A percentile compares a stretch with the other conserved stretches of the same genome.
phyloP scores from a whole-genome alignment of 208 protist species.

The Phytomonas sp. region DNA sequence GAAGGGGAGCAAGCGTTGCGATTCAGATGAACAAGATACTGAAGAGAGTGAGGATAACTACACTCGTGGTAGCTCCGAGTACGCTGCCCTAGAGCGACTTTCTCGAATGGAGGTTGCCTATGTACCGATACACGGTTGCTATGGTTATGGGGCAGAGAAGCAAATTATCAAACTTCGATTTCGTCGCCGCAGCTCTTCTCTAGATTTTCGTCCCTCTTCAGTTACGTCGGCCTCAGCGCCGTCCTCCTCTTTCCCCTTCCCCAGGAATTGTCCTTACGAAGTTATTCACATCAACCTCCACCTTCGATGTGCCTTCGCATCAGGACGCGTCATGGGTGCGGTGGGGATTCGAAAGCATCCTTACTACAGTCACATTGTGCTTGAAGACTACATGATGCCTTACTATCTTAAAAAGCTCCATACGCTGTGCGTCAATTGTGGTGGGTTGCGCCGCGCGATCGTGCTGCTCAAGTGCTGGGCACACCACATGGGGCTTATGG shows the following conservation, averaged over 20 bases:
- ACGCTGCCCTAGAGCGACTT: slow-evolving; percentile 20
- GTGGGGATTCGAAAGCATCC: slow-evolving; percentile 61
- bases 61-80: slow-evolving; percentile 8
- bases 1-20: background rate
- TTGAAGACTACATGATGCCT: slow-evolving; percentile 77
- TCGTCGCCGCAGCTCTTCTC: slow-evolving; percentile 17
- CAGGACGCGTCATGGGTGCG: slow-evolving; percentile 41
- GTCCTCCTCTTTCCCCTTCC: background rate
- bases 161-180: slow-evolving; percentile 56
- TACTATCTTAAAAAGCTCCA: slow-evolving; percentile 67
- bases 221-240: background rate
- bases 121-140: slow-evolving; percentile 52
- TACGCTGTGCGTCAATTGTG: slow-evolving; percentile 46
- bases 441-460: slow-evolving; percentile 46
- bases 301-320: slow-evolving; percentile 43
- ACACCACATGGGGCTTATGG: slow-evolving; percentile 64
- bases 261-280: slow-evolving; percentile 16
- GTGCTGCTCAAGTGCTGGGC: slow-evolving; percentile 85
- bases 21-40: slow-evolving; percentile 10
- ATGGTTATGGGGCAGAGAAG: slow-evolving; percentile 38
- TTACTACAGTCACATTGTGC: slow-evolving; percentile 69
- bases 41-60: slow-evolving; percentile 9
- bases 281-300: slow-evolving; percentile 66
- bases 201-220: background rate
- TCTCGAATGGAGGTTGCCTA: slow-evolving; percentile 40